phyloP scores from a whole-genome alignment of 1,284 basidiomycete genomes.

The Hypsizygus ulmarius region DNA sequence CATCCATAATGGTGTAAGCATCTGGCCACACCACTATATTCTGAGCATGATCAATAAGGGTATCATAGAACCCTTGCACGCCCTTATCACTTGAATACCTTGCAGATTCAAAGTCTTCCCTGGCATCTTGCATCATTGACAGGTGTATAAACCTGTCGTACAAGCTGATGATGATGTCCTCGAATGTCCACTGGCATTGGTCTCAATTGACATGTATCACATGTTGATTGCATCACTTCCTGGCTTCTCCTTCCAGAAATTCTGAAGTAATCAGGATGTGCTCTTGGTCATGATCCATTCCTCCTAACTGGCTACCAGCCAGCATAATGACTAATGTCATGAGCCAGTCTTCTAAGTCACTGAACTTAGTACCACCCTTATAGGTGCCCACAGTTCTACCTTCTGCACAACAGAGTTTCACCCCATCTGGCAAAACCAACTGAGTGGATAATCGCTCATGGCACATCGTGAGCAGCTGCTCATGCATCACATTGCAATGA shows the following conservation, averaged over 20 bases:
- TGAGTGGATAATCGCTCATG: no score
- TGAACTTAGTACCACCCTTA: background rate
- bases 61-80: background rate
- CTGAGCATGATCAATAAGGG: background rate
- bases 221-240: slow-evolving; percentile 13
- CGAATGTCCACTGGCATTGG: background rate
- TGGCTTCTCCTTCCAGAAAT: slow-evolving; percentile 14
- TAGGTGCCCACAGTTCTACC: background rate
- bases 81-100: no score
- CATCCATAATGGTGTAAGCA: no score
- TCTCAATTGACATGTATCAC: slow-evolving; percentile 9
- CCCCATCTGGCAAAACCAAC: no score
- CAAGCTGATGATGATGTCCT: background rate
- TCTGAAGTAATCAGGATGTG: background rate
- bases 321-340: background rate
- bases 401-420: no score
- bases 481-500: no score
- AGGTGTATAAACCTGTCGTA: slow-evolving; percentile 1
- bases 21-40: slow-evolving; percentile 1
- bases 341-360: slow-evolving; percentile 8
- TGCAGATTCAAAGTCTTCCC: background rate
- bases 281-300: slow-evolving; percentile 1
- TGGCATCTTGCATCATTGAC: slow-evolving; percentile 2
- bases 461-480: no score
- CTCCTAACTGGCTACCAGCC: slow-evolving; percentile 1